Percentiles rank a stretch among this genome's conserved stretches.
Conservation (phyloP, 2,329 filamentous ascomycete species). For the Rachicladosporium sp. region DNA sequence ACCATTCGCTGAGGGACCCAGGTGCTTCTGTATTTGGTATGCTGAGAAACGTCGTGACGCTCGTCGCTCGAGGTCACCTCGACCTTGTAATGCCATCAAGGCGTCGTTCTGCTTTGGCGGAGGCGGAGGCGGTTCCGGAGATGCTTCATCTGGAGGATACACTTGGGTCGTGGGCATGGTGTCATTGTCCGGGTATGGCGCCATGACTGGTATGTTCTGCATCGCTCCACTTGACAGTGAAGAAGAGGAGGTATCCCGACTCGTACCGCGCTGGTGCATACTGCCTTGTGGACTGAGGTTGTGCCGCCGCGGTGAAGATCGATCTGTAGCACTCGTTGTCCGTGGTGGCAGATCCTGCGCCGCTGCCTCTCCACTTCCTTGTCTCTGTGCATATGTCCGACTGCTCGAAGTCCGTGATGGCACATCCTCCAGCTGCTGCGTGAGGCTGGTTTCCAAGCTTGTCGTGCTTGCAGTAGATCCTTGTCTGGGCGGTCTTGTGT, state of each 20-base stretch:
- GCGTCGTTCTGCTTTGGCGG: conserved; percentile 73
- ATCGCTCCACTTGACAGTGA: conserved; percentile 61
- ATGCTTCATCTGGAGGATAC: conserved; percentile 19
- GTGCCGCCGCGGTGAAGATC: conserved; percentile 32
- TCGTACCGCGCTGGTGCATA: conserved; percentile 14
- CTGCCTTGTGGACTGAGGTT: conserved; percentile 24
- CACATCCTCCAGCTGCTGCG: conserved; percentile 31
- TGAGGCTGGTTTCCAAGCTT: conserved; percentile 32
- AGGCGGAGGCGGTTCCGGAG: conserved; percentile 49
- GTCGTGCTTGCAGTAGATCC: conserved; percentile 35
- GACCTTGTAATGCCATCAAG: conserved; percentile 77
- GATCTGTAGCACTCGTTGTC: conserved; percentile 33
- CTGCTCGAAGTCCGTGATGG: conserved; percentile 29
- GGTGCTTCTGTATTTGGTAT: conserved; percentile 91
- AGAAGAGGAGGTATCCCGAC: conserved; percentile 36
- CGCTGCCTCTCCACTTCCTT: conserved; percentile 28
- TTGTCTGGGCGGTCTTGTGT: conserved; percentile 26
- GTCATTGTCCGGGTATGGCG: conserved; percentile 57
- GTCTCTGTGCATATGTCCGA: conserved; percentile 26
- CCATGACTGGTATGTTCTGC: conserved; percentile 63
- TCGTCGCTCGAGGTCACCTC: conserved; percentile 80
- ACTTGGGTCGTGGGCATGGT: conserved; percentile 28
- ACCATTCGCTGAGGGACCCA: conserved; percentile 67
- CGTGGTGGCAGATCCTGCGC: conserved; percentile 35
- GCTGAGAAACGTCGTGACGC: conserved; percentile 89